Evolutionary conservation across 352 stramenopile species (phyloP).

Genomic region (Globisporangium barbulae): DNA sequence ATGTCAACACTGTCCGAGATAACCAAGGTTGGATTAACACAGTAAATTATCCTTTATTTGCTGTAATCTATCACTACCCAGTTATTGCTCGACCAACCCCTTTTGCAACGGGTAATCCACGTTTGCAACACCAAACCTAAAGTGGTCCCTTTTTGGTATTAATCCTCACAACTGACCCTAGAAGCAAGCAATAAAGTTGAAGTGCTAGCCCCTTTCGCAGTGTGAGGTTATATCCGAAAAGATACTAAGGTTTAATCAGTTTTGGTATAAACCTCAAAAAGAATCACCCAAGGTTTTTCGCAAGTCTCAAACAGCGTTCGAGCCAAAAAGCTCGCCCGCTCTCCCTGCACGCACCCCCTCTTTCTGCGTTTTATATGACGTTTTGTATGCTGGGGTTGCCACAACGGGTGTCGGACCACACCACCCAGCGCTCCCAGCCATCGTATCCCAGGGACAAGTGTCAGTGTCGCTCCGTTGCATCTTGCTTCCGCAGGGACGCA

Average conservation of each 20-base stretch:
- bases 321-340: neutral
- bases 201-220: constrained; percentile 4
- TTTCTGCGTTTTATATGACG: constrained; percentile 6
- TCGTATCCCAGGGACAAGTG: constrained; percentile 7
- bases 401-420: constrained; percentile 13
- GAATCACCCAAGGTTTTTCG: constrained; percentile 15
- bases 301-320: too few relatives aligned
- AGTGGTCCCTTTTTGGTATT: too few relatives aligned
- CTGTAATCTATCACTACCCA: too few relatives aligned
- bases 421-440: neutral
- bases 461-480: neutral
- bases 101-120: too few relatives aligned
- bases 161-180: too few relatives aligned
- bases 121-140: too few relatives aligned
- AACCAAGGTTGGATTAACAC: too few relatives aligned
- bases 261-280: neutral
- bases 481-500: neutral
- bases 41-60: too few relatives aligned
- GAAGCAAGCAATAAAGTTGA: neutral
- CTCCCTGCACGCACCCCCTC: neutral
- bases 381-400: constrained; percentile 8
- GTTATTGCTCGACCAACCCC: too few relatives aligned
- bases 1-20: too few relatives aligned
- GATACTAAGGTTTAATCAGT: constrained; percentile 5
- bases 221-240: neutral